Evolutionary conservation across 2,329 filamentous ascomycete genomes (phyloP).

Genomic region (Davidsoniella virescens): DNA sequence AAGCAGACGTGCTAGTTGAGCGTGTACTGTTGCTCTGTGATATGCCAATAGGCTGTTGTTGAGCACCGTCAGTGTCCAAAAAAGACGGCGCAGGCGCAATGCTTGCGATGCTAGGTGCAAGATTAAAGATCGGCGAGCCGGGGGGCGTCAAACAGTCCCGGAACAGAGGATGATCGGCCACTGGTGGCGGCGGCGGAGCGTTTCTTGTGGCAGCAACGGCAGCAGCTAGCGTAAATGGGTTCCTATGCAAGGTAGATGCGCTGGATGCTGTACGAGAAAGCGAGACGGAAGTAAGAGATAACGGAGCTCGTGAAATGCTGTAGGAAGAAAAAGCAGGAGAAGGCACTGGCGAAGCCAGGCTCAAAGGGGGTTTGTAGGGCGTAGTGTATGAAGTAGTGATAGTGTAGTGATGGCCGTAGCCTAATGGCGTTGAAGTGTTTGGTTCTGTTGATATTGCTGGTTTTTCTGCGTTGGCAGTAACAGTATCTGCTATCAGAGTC

Average conservation of each 20-base stretch:
- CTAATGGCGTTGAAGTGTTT: too few species aligned
- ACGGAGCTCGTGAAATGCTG: background rate
- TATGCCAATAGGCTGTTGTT: background rate
- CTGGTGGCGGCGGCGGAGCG: constrained; percentile 5
- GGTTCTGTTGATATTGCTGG: too few species aligned
- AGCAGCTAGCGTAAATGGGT: constrained; percentile 4
- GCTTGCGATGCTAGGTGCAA: background rate
- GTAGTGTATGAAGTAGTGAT: background rate
- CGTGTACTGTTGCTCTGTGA: constrained; percentile 8
- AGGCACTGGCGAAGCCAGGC: background rate
- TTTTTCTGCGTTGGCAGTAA: background rate
- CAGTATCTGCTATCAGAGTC: background rate
- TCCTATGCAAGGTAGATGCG: background rate
- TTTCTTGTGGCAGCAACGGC: constrained; percentile 6
- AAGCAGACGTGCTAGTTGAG: constrained; percentile 4
- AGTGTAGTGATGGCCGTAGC: too few species aligned
- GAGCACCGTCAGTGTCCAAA: background rate
- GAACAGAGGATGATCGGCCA: constrained; percentile 11
- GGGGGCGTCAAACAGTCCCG: background rate
- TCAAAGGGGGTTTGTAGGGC: background rate
- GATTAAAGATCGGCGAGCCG: background rate
- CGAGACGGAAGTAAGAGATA: constrained; percentile 2
- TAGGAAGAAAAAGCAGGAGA: background rate
- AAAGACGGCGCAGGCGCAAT: too few species aligned
- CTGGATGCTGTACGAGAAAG: background rate